Evolutionary conservation across 129 eudicot species (phyloP).

Genomic region (Scalesia atractyloides): DNA sequence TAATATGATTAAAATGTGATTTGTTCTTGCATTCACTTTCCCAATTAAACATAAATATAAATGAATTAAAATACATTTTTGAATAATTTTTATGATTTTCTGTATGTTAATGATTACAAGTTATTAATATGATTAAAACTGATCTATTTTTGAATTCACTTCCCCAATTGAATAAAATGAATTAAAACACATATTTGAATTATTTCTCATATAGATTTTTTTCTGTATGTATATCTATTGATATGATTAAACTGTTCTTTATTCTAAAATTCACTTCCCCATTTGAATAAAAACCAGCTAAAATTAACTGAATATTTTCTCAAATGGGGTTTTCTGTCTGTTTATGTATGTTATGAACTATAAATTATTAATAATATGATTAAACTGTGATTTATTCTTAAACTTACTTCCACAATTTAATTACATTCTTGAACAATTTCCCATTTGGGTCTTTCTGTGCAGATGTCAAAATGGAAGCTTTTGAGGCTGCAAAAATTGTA

Average conservation of each 20-base stretch:
- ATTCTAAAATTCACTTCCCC: not conserved
- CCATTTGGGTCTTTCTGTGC: slow-evolving; percentile 29
- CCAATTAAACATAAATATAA: not conserved
- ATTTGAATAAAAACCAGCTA: not conserved
- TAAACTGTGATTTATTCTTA: not conserved
- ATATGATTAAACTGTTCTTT: slow-evolving; percentile 4
- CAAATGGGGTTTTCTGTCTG: too few species aligned
- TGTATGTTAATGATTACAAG: slow-evolving; percentile 1
- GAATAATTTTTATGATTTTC: slow-evolving; percentile 29
- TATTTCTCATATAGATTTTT: slow-evolving; percentile 17
- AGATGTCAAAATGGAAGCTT: slow-evolving; percentile 55
- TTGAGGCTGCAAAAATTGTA: slow-evolving; percentile 56
- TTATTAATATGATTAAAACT: slow-evolving; percentile 4
- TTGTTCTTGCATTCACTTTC: slow-evolving; percentile 1
- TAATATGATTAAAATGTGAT: not conserved
- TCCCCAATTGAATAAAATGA: not conserved
- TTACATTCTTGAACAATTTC: slow-evolving; percentile 13
- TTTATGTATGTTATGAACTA: not conserved
- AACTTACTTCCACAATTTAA: not conserved
- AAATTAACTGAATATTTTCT: too few species aligned
- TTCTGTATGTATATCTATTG: not conserved
- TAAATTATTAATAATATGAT: slow-evolving; percentile 2
- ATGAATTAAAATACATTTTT: slow-evolving; percentile 5
- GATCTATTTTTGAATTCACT: not conserved
- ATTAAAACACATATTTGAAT: slow-evolving; percentile 2